Evolutionary conservation across 441 rosid species (phyloP).

Genomic region (Capsella rubella): DNA sequence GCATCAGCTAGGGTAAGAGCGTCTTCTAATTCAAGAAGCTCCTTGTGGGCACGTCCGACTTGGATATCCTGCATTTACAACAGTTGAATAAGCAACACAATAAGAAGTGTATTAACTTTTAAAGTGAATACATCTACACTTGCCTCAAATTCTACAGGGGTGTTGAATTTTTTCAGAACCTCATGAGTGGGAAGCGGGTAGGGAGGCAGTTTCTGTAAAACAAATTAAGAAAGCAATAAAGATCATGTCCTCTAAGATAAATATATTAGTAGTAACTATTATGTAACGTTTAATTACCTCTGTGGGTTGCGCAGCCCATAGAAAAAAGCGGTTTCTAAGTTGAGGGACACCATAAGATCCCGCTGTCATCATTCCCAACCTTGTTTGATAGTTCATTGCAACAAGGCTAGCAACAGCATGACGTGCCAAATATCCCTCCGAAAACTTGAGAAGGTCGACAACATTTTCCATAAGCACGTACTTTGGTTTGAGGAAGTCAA

Average conservation of each 20-base stretch:
- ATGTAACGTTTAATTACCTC: conserved; percentile 21
- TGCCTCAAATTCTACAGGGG: conserved; percentile 48
- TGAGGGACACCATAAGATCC: conserved; percentile 55
- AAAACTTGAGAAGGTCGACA: conserved; percentile 46
- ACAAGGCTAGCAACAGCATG: conserved; percentile 49
- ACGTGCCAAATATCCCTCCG: conserved; percentile 42
- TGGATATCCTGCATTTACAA: conserved; percentile 37
- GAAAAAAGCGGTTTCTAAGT: conserved; percentile 42
- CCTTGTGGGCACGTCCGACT: conserved; percentile 31
- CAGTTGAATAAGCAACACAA: conserved; percentile 16
- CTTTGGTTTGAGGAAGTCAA: conserved; percentile 46
- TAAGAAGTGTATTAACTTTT: neutral
- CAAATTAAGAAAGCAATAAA: conserved; percentile 16
- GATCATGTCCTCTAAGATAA: neutral
- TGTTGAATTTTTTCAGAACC: conserved; percentile 13
- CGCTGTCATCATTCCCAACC: conserved; percentile 49
- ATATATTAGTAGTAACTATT: neutral
- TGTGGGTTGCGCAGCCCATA: conserved; percentile 49
- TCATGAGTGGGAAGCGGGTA: conserved; percentile 53
- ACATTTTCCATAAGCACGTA: conserved; percentile 56
- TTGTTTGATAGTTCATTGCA: conserved; percentile 47
- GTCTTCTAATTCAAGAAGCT: conserved; percentile 27
- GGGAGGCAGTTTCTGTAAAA: conserved; percentile 46
- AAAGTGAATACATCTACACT: neutral
- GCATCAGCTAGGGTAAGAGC: conserved; percentile 48